Evolutionary conservation across 2,329 filamentous ascomycete genomes (phyloP).

Genomic region (Alternaria sp.): DNA sequence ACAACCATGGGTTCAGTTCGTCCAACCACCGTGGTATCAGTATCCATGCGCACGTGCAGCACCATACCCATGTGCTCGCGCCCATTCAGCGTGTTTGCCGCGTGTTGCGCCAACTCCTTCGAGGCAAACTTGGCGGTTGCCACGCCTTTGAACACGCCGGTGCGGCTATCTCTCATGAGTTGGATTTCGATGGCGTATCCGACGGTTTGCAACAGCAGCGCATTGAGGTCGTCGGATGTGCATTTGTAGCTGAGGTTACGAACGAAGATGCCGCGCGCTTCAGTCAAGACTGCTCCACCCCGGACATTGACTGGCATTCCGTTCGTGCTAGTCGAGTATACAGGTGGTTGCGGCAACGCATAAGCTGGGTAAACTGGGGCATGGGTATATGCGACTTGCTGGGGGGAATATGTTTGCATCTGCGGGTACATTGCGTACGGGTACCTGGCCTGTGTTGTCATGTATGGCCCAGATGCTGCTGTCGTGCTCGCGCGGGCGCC

Average conservation of each 20-base stretch:
- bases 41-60: constrained; percentile 44
- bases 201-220: constrained; percentile 35
- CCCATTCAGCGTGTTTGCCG: constrained; percentile 35
- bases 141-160: constrained; percentile 39
- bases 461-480: constrained; percentile 21
- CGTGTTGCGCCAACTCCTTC: constrained; percentile 39
- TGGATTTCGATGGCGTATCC: constrained; percentile 34
- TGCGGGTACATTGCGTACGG: constrained; percentile 31
- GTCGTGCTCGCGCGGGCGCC: constrained; percentile 9
- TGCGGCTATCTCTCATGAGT: constrained; percentile 32
- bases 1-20: constrained; percentile 38
- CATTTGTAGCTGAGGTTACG: constrained; percentile 39
- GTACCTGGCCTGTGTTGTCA: constrained; percentile 27
- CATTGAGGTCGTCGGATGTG: constrained; percentile 32
- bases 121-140: constrained; percentile 43
- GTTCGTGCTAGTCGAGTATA: constrained; percentile 39
- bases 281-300: constrained; percentile 45
- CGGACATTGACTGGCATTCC: constrained; percentile 48
- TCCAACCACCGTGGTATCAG: constrained; percentile 43
- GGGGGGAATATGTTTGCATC: constrained; percentile 24
- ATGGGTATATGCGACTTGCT: constrained; percentile 19
- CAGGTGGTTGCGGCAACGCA: constrained; percentile 20
- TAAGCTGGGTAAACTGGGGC: constrained; percentile 28
- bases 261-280: constrained; percentile 48
- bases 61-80: constrained; percentile 38